Percentiles rank a stretch among this genome's conserved stretches.
phyloP scores from a whole-genome alignment of 306 rosid species.

The Cucumis melo region DNA sequence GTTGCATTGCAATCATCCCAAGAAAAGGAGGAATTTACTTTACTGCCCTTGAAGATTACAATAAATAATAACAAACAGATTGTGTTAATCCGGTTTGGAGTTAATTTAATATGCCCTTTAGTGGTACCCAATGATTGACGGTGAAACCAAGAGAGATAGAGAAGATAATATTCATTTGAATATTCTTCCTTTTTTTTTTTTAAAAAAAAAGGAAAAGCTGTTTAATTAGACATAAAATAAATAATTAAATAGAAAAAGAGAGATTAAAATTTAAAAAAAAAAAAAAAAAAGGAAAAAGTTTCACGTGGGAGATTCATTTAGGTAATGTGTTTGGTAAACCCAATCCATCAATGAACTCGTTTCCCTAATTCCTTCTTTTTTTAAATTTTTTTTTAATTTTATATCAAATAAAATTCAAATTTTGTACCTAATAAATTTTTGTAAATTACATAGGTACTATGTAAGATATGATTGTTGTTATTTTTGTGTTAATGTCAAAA shows the following conservation, averaged over 20 bases:
- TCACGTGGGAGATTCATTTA: conserved; percentile 76
- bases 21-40: neutral
- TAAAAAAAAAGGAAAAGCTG: neutral
- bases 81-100: neutral
- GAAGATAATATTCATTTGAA: neutral
- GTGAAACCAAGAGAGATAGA: neutral
- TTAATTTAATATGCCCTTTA: neutral
- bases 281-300: neutral
- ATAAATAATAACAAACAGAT: neutral
- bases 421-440: too few relatives aligned
- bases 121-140: neutral
- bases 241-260: neutral
- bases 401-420: too few relatives aligned
- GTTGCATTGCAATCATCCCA: neutral
- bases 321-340: conserved; percentile 31
- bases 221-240: neutral
- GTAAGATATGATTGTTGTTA: too few relatives aligned
- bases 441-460: too few relatives aligned
- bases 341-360: conserved; percentile 23
- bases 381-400: too few relatives aligned
- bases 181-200: too few relatives aligned
- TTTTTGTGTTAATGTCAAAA: too few relatives aligned
- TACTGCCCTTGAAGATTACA: neutral
- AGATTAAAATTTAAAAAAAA: too few relatives aligned
- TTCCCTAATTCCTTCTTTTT: neutral